Base-by-base conservation (phyloP, 345 rosid species). In the Erodium maritimum region DNA sequence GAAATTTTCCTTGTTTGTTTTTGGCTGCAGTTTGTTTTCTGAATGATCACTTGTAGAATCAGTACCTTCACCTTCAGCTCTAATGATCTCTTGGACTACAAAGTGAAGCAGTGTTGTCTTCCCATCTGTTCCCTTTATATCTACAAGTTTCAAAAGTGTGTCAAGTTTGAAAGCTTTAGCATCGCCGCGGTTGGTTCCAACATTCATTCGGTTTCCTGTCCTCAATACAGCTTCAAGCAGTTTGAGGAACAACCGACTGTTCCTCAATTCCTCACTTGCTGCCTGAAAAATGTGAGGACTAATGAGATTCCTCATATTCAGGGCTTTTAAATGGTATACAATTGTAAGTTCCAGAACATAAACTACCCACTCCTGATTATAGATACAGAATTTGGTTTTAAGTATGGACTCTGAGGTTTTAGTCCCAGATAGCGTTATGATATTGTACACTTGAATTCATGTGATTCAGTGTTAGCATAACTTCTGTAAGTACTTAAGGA, bases 101-200 rank as follows among this genome's bases (percentile, higher is more conserved):
- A 91, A 91, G 67, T 91, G 99, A 29, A 91, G 96, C 67, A 88
- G 80, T 37, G 99, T 88, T 58, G 99, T 93, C 72, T 93, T 88
- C 56, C 99, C 99, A 55, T 93, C 99, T 3, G 91, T 79, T 57
- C 95, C 96, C 75, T 93, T 88, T 68, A 93, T 75, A 71, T 93
- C 99, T 45, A 85, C 96, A n/a, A 88, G 95, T 76, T 93, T 93
- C 61, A 93, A 61, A 54, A 93, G 96, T 10, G 95, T 88, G n/a
- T 93, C 96, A n/a, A 93, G 96, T 72, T 88, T 93, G 71, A 93
- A 93, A 57, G 96, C 82, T 76, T 72, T 88, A 50, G 99, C 99
- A 65, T 86, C 99, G 33, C 99, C 99, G 0, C 99, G 95, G 59
- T 86, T 89, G 17, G 99, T 93, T 56, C 96, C 99, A 62, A 88